phyloP scores from a whole-genome alignment of 2,329 filamentous ascomycete genomes.

The Pseudogymnoascus sp. region DNA sequence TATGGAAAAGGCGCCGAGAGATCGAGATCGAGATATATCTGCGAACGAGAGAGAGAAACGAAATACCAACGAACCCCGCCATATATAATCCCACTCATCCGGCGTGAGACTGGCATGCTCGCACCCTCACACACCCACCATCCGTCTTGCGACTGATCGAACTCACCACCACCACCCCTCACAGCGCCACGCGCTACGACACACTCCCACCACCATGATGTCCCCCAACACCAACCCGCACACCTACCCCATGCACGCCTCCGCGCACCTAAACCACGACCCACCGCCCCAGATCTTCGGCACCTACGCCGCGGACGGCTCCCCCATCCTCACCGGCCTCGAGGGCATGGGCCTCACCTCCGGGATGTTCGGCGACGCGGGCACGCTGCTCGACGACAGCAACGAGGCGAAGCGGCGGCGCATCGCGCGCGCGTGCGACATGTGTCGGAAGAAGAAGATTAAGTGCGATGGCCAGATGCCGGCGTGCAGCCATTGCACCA shows the following conservation, averaged over 20 bases:
- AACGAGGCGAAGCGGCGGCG: constrained; percentile 63
- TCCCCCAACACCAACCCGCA: not conserved
- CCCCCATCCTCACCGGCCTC: constrained; percentile 48
- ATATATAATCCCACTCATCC: not conserved
- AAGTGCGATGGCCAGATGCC: constrained; percentile 97
- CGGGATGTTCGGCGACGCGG: constrained; percentile 53
- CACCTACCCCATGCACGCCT: not conserved
- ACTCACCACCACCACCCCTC: not conserved
- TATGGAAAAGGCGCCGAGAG: not conserved
- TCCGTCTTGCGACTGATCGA: not conserved
- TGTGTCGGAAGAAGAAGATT: constrained; percentile 93
- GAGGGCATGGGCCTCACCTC: constrained; percentile 34
- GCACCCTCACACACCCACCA: not conserved
- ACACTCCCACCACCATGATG: not conserved
- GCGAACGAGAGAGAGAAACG: not conserved
- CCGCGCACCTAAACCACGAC: constrained; percentile 46
- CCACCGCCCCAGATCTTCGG: constrained; percentile 64
- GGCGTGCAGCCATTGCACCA: constrained; percentile 89
- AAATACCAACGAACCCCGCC: not conserved
- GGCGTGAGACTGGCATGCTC: not conserved
- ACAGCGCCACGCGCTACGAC: not conserved
- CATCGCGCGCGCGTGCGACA: constrained; percentile 49
- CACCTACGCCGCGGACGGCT: constrained; percentile 50
- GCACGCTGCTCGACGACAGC: constrained; percentile 51
- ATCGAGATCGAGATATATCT: not conserved